Evolutionary conservation across 2,329 filamentous ascomycete genomes (phyloP).

Genomic region (Pseudocercospora fuligena): DNA sequence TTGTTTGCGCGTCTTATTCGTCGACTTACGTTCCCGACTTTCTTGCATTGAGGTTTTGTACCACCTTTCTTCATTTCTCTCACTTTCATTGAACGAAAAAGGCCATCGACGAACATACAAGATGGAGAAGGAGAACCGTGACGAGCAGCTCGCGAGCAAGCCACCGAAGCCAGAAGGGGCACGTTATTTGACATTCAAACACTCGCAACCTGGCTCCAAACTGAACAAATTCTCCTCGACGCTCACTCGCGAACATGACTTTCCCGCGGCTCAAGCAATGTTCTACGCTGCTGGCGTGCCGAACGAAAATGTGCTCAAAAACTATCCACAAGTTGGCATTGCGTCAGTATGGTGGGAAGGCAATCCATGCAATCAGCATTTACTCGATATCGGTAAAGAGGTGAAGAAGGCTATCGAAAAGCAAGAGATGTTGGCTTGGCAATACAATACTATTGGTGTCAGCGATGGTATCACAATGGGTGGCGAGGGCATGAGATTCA

Average conservation of each 20-base stretch:
- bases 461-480: constrained; percentile 96
- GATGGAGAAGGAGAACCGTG: constrained; percentile 45
- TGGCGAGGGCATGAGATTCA: constrained; percentile 92
- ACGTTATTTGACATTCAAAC: constrained; percentile 63
- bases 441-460: constrained; percentile 86
- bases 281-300: constrained; percentile 91
- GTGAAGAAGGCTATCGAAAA: constrained; percentile 82
- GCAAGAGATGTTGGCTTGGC: constrained; percentile 89
- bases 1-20: constrained; percentile 24
- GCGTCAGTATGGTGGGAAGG: constrained; percentile 97
- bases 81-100: not conserved
- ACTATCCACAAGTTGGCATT: constrained; percentile 85
- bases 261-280: constrained; percentile 93
- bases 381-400: constrained; percentile 84
- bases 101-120: not conserved
- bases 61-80: not conserved
- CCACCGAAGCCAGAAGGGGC: constrained; percentile 46
- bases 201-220: constrained; percentile 58
- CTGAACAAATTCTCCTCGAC: constrained; percentile 87
- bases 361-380: constrained; percentile 79
- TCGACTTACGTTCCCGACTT: not conserved
- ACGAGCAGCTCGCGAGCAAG: constrained; percentile 40
- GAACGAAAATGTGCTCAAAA: constrained; percentile 83
- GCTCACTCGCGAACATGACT: constrained; percentile 84
- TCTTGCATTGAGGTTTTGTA: constrained; percentile 24